Conservation (phyloP, 2,329 filamentous ascomycete genomes). For the Fusarium annulatum region DNA sequence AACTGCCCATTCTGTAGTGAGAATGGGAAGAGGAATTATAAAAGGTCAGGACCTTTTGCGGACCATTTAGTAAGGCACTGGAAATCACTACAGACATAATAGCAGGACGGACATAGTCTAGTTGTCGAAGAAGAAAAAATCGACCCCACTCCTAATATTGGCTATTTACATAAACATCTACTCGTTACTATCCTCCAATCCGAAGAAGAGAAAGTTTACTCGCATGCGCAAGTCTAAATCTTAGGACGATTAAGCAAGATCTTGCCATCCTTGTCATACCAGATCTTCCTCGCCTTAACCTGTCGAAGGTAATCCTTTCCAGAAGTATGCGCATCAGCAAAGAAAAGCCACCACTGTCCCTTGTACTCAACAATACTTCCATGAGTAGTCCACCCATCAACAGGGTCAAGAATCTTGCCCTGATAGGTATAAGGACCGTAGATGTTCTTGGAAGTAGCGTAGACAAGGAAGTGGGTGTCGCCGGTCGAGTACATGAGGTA, state of each 20-base stretch:
- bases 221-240: background rate
- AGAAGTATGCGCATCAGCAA: slow-evolving; percentile 14
- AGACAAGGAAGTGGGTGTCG: slow-evolving; percentile 8
- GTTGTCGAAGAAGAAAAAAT: background rate
- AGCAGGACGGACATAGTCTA: background rate
- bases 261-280: slow-evolving; percentile 20
- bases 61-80: background rate
- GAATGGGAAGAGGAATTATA: background rate
- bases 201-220: background rate
- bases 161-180: background rate
- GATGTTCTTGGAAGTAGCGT: slow-evolving; percentile 8
- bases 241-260: background rate
- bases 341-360: slow-evolving; percentile 22
- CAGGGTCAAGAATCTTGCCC: slow-evolving; percentile 9
- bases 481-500: slow-evolving; percentile 24
- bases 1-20: background rate
- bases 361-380: slow-evolving; percentile 20
- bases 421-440: slow-evolving; percentile 25
- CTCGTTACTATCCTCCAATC: background rate
- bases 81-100: background rate
- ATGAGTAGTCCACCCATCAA: slow-evolving; percentile 19
- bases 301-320: slow-evolving; percentile 14
- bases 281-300: slow-evolving; percentile 24
- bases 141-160: background rate
- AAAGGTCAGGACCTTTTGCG: background rate